Evolutionary conservation across 139 green algal genomes (phyloP).

Genomic region (Tetraselmis striata): DNA sequence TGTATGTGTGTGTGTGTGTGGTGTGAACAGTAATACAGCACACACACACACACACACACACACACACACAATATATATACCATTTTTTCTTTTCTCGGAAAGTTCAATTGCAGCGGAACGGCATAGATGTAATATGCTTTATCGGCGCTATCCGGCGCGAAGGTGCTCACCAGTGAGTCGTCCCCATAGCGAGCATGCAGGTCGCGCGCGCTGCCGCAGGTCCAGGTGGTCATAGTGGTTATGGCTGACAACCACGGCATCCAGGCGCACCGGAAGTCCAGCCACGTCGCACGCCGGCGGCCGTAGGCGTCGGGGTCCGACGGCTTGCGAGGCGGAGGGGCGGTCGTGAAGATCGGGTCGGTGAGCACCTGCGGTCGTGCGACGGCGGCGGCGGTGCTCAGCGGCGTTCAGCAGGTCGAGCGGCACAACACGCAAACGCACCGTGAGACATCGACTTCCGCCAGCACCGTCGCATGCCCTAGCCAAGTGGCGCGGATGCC

Average conservation of each 20-base stretch:
- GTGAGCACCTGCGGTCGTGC: not conserved
- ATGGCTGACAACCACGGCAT: slow-evolving; percentile 9
- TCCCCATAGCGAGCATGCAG: not conserved
- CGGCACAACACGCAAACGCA: no score
- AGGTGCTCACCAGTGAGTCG: no score
- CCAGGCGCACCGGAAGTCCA: not conserved
- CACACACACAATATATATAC: no score
- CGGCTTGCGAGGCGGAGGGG: not conserved
- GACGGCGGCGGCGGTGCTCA: no score
- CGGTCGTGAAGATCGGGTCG: not conserved
- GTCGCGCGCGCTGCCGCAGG: not conserved
- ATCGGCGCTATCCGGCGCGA: no score
- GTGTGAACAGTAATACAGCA: no score
- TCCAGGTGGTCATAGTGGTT: slow-evolving; percentile 17
- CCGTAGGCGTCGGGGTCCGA: not conserved
- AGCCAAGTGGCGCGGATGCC: not conserved
- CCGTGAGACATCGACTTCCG: not conserved
- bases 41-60: no score
- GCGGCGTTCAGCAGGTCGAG: no score
- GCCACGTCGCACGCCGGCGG: not conserved
- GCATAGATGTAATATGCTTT: no score
- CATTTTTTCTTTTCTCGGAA: no score
- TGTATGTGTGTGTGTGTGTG: no score
- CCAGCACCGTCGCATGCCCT: not conserved
- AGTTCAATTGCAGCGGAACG: no score